These are phyloP conservation scores for Gossypium schwendimanii DNA, from an alignment of 441 rosid species.

Conservation along the genomic window DNA sequence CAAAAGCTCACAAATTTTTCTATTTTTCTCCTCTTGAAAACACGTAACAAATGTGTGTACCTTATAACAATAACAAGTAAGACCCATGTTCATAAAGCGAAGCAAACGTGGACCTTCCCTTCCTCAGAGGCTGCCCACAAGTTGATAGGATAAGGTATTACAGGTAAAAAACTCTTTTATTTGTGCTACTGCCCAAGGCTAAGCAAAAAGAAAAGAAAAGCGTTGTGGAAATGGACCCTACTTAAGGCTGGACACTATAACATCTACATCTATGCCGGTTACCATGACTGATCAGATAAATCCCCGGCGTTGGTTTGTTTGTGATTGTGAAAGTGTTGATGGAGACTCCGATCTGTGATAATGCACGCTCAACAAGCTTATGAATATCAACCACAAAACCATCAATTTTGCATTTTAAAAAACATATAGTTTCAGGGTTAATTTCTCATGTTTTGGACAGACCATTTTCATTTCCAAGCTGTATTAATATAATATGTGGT, in stretches of 20 bases:
- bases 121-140: not conserved
- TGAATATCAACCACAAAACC: not conserved
- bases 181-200: not conserved
- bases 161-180: not conserved
- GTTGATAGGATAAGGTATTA: not conserved
- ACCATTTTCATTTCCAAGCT: not conserved
- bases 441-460: not conserved
- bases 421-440: not conserved
- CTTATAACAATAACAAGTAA: not conserved
- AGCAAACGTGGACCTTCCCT: not conserved
- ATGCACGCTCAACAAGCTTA: too few relatives aligned
- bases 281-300: not conserved
- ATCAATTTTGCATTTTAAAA: not conserved
- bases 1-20: constrained; percentile 2
- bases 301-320: not conserved
- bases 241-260: not conserved
- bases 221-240: not conserved
- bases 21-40: not conserved
- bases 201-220: not conserved
- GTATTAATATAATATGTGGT: not conserved
- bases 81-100: not conserved
- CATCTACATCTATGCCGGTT: not conserved
- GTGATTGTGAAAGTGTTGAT: not conserved
- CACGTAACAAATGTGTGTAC: not conserved
- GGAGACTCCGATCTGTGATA: not conserved